Conservation (phyloP, 2,329 filamentous ascomycete genomes). For the Epichloe hybrida region DNA sequence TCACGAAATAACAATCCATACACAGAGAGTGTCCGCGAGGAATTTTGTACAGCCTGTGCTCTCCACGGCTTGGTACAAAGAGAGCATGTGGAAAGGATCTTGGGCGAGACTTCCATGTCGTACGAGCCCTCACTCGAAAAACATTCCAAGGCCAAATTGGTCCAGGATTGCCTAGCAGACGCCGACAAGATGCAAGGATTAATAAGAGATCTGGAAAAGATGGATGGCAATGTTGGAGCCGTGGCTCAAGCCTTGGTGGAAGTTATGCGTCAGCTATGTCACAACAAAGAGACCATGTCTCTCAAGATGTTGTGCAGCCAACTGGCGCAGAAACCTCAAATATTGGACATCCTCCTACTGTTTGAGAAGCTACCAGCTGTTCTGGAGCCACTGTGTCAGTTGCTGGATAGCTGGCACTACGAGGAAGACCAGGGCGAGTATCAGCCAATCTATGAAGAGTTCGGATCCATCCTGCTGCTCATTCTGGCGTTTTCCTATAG, state of each 20-base stretch:
- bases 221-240: conserved; percentile 83
- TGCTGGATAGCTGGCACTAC: conserved; percentile 68
- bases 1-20: conserved; percentile 43
- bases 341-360: conserved; percentile 61
- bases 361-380: conserved; percentile 60
- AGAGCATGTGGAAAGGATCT: conserved; percentile 60
- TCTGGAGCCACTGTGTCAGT: conserved; percentile 57
- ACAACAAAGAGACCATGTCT: conserved; percentile 66
- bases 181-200: conserved; percentile 62
- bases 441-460: conserved; percentile 77
- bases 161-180: conserved; percentile 65
- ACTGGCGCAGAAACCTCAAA: conserved; percentile 57
- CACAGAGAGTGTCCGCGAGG: conserved; percentile 45
- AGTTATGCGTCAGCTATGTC: conserved; percentile 56
- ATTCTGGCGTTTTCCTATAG: conserved; percentile 63
- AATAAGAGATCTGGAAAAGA: conserved; percentile 70
- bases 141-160: conserved; percentile 64
- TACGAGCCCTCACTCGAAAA: conserved; percentile 60
- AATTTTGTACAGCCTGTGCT: conserved; percentile 85
- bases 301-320: conserved; percentile 60
- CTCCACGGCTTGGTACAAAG: conserved; percentile 75
- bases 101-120: conserved; percentile 76
- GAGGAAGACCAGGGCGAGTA: conserved; percentile 77
- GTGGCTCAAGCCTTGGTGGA: conserved; percentile 67
- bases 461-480: conserved; percentile 62